Evolutionary conservation across 345 rosid species (phyloP).

Genomic region (Salix koriyanagi): DNA sequence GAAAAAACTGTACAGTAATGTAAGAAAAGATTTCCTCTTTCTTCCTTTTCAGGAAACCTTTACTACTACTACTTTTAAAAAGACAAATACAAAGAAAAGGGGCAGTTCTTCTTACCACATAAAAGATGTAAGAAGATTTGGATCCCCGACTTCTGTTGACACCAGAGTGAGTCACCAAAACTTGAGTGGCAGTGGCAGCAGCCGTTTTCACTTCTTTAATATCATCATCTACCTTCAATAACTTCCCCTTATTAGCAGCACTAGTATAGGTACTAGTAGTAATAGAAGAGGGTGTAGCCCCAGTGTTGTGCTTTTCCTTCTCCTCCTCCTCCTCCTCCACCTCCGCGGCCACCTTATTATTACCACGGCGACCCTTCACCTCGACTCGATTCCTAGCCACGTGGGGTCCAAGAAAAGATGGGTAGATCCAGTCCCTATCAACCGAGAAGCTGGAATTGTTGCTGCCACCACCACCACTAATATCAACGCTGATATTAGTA

Average conservation of each 20-base stretch:
- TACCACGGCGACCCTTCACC: slow-evolving; percentile 30
- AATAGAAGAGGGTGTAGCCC: not conserved
- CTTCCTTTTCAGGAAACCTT: not conserved
- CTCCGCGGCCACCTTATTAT: slow-evolving; percentile 25
- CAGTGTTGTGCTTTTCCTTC: slow-evolving; percentile 26
- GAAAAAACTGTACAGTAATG: not conserved
- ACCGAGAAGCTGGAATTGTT: slow-evolving; percentile 25
- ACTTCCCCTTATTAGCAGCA: slow-evolving; percentile 1
- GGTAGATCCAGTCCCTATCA: slow-evolving; percentile 57
- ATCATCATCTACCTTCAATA: slow-evolving; percentile 4
- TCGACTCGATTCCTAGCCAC: slow-evolving; percentile 39
- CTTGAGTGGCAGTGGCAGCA: slow-evolving; percentile 31
- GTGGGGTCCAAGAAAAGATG: slow-evolving; percentile 55
- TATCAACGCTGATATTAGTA: slow-evolving; percentile 2
- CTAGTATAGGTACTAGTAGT: not conserved
- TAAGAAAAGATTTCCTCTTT: not conserved
- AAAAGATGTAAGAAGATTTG: slow-evolving; percentile 29
- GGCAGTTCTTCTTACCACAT: slow-evolving; percentile 28
- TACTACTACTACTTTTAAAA: not conserved
- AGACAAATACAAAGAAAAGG: not conserved
- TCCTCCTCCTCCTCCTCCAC: slow-evolving; percentile 25
- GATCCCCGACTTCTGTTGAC: slow-evolving; percentile 31
- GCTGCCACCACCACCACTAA: not conserved
- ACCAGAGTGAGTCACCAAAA: slow-evolving; percentile 27
- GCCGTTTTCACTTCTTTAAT: slow-evolving; percentile 15